phyloP scores from a whole-genome alignment of 1,284 basidiomycete genomes.

The Vanrija sp. region DNA sequence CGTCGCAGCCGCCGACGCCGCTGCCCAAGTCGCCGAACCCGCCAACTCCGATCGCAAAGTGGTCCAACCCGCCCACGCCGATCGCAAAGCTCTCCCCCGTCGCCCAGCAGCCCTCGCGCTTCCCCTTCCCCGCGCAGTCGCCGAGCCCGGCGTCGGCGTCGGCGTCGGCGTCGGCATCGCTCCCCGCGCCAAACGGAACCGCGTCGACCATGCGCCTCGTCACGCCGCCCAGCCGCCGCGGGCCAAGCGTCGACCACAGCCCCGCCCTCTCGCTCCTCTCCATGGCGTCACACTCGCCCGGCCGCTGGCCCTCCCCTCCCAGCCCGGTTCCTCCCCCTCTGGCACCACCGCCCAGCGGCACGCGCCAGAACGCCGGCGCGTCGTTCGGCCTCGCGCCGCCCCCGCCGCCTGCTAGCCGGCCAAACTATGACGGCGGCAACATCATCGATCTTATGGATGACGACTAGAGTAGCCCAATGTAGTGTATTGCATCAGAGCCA shows the following conservation, averaged over 20 bases:
- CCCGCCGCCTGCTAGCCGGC: too few species aligned
- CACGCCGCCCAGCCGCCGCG: neutral
- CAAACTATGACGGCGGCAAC: too few species aligned
- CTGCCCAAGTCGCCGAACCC: neutral
- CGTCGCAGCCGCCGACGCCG: neutral
- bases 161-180: neutral
- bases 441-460: too few species aligned
- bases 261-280: conserved; percentile 5
- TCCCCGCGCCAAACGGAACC: neutral
- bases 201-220: neutral
- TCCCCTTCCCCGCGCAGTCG: neutral
- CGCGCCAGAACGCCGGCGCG: too few species aligned
- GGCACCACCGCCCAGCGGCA: neutral
- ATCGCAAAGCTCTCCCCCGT: conserved; percentile 4
- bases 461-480: too few species aligned
- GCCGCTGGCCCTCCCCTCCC: neutral
- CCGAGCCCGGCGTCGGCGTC: neutral
- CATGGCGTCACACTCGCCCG: neutral
- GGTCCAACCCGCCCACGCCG: conserved; percentile 4
- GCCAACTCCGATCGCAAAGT: neutral
- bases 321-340: neutral
- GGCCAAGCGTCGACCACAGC: conserved; percentile 10
- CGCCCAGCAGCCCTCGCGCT: neutral
- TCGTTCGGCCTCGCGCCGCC: too few species aligned
- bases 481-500: too few species aligned